Evolutionary conservation across 1,139 yeast genomes (phyloP).

Genomic region (Candida sojae): DNA sequence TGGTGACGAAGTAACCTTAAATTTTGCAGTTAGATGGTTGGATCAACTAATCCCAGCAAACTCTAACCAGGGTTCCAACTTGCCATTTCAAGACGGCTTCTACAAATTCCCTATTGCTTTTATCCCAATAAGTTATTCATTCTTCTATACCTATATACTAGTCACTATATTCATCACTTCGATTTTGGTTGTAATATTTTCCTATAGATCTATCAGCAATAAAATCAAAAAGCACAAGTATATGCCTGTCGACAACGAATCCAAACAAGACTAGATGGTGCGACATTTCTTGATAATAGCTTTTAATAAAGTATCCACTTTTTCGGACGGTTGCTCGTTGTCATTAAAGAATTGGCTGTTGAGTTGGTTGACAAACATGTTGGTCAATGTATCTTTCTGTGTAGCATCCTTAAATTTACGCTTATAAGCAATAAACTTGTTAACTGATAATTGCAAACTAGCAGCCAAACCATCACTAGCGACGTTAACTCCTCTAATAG

Average conservation of each 20-base stretch:
- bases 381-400: constrained; percentile 45
- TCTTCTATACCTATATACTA: constrained; percentile 23
- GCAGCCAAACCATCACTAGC: constrained; percentile 51
- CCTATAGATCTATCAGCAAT: constrained; percentile 23
- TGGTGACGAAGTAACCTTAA: constrained; percentile 62
- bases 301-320: constrained; percentile 1
- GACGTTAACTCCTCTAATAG: constrained; percentile 55
- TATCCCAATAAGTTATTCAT: constrained; percentile 29
- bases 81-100: constrained; percentile 46
- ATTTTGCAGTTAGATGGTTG: constrained; percentile 63
- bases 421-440: constrained; percentile 66
- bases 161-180: constrained; percentile 27
- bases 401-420: constrained; percentile 35
- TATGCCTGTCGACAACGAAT: constrained; percentile 28
- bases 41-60: constrained; percentile 24
- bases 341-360: constrained; percentile 27
- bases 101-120: constrained; percentile 37
- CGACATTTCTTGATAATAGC: constrained; percentile 29
- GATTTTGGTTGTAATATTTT: constrained; percentile 24
- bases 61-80: constrained; percentile 17
- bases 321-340: constrained; percentile 7
- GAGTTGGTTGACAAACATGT: constrained; percentile 42
- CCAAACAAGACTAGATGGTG: constrained; percentile 29
- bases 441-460: constrained; percentile 66
- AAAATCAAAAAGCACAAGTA: constrained; percentile 22